Base-by-base conservation (phyloP, 1,284 basidiomycete genomes). In the Gomphus sp. region DNA sequence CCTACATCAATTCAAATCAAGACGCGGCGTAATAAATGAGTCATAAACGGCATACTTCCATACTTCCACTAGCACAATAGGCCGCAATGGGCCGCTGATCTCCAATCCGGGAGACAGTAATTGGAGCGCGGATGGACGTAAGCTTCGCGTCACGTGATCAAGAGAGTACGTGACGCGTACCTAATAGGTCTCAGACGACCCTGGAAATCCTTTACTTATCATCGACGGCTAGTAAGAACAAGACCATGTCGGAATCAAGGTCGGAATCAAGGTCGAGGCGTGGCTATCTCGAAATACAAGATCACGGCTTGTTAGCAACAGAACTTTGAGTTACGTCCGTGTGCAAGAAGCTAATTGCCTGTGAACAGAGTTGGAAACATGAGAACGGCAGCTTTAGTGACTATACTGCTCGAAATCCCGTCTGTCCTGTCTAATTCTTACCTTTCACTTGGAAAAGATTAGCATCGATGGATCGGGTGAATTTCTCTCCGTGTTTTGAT, bases 391-490 rank as follows among this genome's bases (percentile, higher is more conserved):
- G 89, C 89, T n/a, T 70, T 91, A 60, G 81, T 81, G 66, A 64
- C 72, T 71, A 43, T 18, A 31, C 11, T 14, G 31, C 59, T n/a
- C 28, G 5, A 39, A 25, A 56, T 31, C 44, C 37, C 31, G 39
- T 14, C 31, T 41, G 31, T 56, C 57, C 31, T 41, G 31, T 56
- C 57, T 31, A 44, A 52, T 64, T 41, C 52, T 57, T 45, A 41
- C 64, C 61, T 59, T 56, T 54, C n/a, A 43, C 5, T 36, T 18
- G 56, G 8, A 50, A 31, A 62, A 81, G 80, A 77, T 91, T 68
- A 89, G 86, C 73, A 75, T 85, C 47, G 88, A 89, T 70, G 88
- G 87, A 31, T 89, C 87, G n/a, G 79, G 87, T 89, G 64, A 71
- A 82, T 70, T 51, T 37, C 34, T 22, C n/a, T 49, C 11, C 55